Conservation (phyloP, 1,139 yeast species). For the Saccharomyces hybrid region DNA sequence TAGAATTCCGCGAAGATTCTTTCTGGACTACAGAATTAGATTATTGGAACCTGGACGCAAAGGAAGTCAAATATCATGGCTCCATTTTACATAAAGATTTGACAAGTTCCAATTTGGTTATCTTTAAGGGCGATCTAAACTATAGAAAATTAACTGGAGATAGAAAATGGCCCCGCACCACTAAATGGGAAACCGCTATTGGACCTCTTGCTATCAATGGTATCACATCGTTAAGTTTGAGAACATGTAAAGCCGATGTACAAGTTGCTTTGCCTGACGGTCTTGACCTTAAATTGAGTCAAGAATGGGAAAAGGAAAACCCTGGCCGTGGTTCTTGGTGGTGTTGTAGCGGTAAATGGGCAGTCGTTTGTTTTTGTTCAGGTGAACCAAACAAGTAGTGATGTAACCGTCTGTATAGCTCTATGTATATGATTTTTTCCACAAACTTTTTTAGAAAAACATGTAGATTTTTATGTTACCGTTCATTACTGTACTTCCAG, state of each 20-base stretch:
- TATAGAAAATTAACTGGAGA: conserved; percentile 92
- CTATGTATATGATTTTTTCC: background rate
- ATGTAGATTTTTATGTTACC: background rate
- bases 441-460: background rate
- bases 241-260: conserved; percentile 98
- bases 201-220: conserved; percentile 55
- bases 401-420: background rate
- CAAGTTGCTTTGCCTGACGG: conserved; percentile 77
- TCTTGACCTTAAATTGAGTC: conserved; percentile 55
- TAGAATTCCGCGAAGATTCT: conserved; percentile 53
- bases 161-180: conserved; percentile 76
- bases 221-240: conserved; percentile 60
- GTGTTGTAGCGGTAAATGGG: conserved; percentile 89
- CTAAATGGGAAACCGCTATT: conserved; percentile 64
- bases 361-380: conserved; percentile 60
- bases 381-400: conserved; percentile 14
- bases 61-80: conserved; percentile 51
- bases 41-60: conserved; percentile 60
- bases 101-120: conserved; percentile 56
- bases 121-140: conserved; percentile 93
- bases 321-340: conserved; percentile 66
- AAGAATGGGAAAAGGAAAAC: conserved; percentile 49
- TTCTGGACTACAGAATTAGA: conserved; percentile 81
- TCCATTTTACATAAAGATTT: conserved; percentile 44
- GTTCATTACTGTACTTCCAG: background rate